phyloP scores from a whole-genome alignment of 2,329 filamentous ascomycete species.

The Fusarium nurragi region DNA sequence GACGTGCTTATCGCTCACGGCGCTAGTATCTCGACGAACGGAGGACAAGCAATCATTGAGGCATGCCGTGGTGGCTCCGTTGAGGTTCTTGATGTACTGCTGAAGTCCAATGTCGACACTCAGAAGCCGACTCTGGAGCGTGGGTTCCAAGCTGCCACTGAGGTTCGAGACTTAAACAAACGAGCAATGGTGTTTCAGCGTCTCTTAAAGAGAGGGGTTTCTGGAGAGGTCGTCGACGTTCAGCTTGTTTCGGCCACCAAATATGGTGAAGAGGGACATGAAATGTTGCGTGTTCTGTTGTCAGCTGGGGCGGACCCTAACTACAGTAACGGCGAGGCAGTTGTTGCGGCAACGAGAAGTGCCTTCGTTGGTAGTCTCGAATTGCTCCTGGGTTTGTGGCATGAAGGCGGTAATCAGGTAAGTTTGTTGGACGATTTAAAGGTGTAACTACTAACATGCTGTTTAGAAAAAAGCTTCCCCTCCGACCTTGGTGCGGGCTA shows the following conservation, averaged over 20 bases:
- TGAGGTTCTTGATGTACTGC: slow-evolving; percentile 60
- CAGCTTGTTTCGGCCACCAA: slow-evolving; percentile 64
- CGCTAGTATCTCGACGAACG: slow-evolving; percentile 60
- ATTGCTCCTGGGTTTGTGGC: slow-evolving; percentile 60
- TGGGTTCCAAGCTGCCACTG: slow-evolving; percentile 65
- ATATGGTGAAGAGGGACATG: slow-evolving; percentile 59
- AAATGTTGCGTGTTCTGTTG: slow-evolving; percentile 61
- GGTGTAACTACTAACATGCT: slow-evolving; percentile 23
- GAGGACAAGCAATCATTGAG: slow-evolving; percentile 64
- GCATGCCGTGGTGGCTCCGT: slow-evolving; percentile 62
- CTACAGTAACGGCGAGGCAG: slow-evolving; percentile 63
- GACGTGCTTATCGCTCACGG: slow-evolving; percentile 62
- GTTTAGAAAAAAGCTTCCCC: slow-evolving; percentile 57
- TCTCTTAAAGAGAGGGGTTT: slow-evolving; percentile 60
- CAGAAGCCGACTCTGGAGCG: slow-evolving; percentile 57
- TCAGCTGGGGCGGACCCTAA: slow-evolving; percentile 64
- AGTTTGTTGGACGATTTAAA: slow-evolving; percentile 27
- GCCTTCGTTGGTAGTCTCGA: slow-evolving; percentile 61
- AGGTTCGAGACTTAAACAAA: slow-evolving; percentile 60
- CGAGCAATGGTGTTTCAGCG: slow-evolving; percentile 61
- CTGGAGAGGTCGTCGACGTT: slow-evolving; percentile 61
- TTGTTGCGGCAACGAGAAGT: slow-evolving; percentile 63
- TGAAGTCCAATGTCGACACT: slow-evolving; percentile 53
- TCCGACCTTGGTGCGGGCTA: slow-evolving; percentile 58
- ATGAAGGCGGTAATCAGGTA: slow-evolving; percentile 54